Percentiles rank a stretch among this genome's conserved stretches.
phyloP scores from a whole-genome alignment of 305 asterid genomes.

The Plantago coronopus region DNA sequence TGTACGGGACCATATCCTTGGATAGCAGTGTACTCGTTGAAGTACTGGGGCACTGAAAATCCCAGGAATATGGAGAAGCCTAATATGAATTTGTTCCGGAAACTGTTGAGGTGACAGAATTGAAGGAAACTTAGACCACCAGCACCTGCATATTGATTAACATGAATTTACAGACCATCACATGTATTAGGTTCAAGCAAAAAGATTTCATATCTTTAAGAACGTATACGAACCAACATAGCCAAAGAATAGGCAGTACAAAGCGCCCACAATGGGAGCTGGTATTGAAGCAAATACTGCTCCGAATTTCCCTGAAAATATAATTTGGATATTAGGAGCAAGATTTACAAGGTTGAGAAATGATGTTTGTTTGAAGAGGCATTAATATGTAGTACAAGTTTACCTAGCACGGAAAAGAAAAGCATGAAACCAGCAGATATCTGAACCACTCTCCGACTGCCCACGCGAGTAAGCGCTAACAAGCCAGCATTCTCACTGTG shows the following conservation, averaged over 20 bases:
- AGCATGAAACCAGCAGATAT: slow-evolving; percentile 64
- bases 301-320: slow-evolving; percentile 49
- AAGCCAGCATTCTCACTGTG: slow-evolving; percentile 64
- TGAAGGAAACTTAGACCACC: slow-evolving; percentile 53
- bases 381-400: neutral
- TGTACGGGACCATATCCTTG: slow-evolving; percentile 47
- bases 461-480: slow-evolving; percentile 52
- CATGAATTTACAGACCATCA: slow-evolving; percentile 10
- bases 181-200: neutral
- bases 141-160: slow-evolving; percentile 33
- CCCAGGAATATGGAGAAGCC: slow-evolving; percentile 46
- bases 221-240: slow-evolving; percentile 39
- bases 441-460: slow-evolving; percentile 66
- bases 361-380: neutral
- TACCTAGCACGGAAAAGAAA: slow-evolving; percentile 59
- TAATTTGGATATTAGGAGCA: neutral
- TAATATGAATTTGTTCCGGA: slow-evolving; percentile 49
- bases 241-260: slow-evolving; percentile 56
- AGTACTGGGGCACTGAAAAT: slow-evolving; percentile 49
- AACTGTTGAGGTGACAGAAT: slow-evolving; percentile 63
- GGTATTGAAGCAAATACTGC: slow-evolving; percentile 65
- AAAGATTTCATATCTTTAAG: neutral
- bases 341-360: neutral
- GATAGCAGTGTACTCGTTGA: slow-evolving; percentile 45
- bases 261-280: slow-evolving; percentile 46